Base-by-base conservation (phyloP, 2,329 filamentous ascomycete genomes). In the Elsinoe fawcettii region DNA sequence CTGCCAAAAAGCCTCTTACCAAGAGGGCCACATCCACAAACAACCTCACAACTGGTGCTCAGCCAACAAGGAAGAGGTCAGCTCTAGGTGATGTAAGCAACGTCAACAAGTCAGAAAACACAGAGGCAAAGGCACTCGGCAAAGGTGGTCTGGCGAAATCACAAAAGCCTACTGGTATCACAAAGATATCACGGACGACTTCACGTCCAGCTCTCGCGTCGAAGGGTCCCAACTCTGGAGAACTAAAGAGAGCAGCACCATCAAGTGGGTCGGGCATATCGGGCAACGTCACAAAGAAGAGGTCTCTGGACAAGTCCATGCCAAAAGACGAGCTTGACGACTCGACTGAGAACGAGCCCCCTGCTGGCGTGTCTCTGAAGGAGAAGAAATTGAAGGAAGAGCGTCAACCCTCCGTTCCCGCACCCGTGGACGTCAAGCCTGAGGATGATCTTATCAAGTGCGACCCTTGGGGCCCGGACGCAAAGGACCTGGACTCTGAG, bases 81-180 rank as follows among this genome's bases (percentile, higher is more conserved):
- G 91, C 89, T 51, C 81, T 99, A 36, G 90, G 88, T 59, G 93
- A 99, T 76, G 87, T 96, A 65, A 97, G 90, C 81, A 99, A 99
- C 75, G 87, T 95, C 62, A 84, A 84, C 66, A 97, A 96, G 73
- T 80, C 80, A 49, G 87, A 88, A 56, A 78, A 73, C 5, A 76
- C 73, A 58, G 69, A 71, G 51, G 95, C 95, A 79, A 96, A 95
- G 79, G 74, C 77, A 46, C 70, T 77, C 36, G 78, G 77, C 68
- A 85, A 79, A 67, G 66, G 67, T 51, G 60, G 62, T 37, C 36
- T 70, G 34, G 63, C 63, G 36, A 87, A 90, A 74, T 75, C 75
- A 58, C 84, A 84, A 57, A 86, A 91, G 68, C 84, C 88, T 58
- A 87, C 85, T n/a, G 88, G 89, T 60, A 79, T 96, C 57, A 84